These are phyloP conservation scores for Boletus coccyginus DNA, from an alignment of 768 basidiomycete species.

Conservation along the genomic window DNA sequence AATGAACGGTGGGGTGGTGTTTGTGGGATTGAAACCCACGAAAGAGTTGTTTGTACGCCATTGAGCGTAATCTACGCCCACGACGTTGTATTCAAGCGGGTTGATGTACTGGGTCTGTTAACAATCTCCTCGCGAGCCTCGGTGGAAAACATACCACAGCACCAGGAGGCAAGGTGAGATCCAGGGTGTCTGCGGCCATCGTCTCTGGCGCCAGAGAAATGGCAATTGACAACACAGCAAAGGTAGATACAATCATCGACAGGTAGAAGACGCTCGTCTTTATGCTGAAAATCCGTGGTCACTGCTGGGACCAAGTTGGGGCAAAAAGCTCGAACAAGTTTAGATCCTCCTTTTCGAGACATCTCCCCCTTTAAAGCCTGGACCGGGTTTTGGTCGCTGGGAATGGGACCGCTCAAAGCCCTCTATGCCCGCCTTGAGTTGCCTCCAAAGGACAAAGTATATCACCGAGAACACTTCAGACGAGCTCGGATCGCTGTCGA, in stretches of 20 bases:
- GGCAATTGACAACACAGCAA: background rate
- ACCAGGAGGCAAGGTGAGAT: conserved; percentile 14
- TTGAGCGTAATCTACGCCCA: conserved; percentile 41
- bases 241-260: conserved; percentile 3
- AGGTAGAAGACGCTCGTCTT: background rate
- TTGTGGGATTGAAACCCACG: conserved; percentile 58
- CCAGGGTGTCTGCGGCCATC: background rate
- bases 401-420: too few relatives aligned
- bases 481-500: too few relatives aligned
- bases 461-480: too few relatives aligned
- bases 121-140: background rate
- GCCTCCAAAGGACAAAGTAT: too few relatives aligned
- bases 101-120: conserved; percentile 42
- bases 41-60: conserved; percentile 37
- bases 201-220: background rate
- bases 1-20: conserved; percentile 57
- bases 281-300: background rate
- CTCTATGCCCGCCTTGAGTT: too few relatives aligned
- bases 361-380: too few relatives aligned
- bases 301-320: too few relatives aligned
- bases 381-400: too few relatives aligned
- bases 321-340: too few relatives aligned
- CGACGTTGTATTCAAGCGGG: conserved; percentile 49
- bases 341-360: too few relatives aligned
- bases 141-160: conserved; percentile 16